A percentile compares a stretch with the other conserved stretches of the same genome.
phyloP scores from a whole-genome alignment of 2,329 filamentous ascomycete genomes.

The Cyanodermella asteris region DNA sequence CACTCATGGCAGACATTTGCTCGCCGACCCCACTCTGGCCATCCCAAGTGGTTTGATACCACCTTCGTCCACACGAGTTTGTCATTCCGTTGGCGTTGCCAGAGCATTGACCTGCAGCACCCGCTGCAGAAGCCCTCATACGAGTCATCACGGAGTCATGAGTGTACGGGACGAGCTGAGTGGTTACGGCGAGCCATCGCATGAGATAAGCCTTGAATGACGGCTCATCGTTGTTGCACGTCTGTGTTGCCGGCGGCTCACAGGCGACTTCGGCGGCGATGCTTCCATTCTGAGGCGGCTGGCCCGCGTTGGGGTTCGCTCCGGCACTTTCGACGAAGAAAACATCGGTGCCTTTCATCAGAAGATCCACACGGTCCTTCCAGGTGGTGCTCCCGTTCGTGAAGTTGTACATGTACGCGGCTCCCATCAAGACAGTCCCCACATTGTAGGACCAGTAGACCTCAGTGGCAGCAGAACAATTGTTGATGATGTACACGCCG shows the following conservation, averaged over 20 bases:
- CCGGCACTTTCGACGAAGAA: too few relatives aligned
- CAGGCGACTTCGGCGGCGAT: slow-evolving; percentile 47
- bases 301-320: too few relatives aligned
- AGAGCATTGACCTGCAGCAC: slow-evolving; percentile 31
- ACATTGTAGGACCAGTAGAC: slow-evolving; percentile 47
- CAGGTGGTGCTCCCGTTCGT: slow-evolving; percentile 30
- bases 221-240: slow-evolving; percentile 48
- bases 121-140: slow-evolving; percentile 30
- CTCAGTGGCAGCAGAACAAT: slow-evolving; percentile 39
- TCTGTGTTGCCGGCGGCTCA: slow-evolving; percentile 28
- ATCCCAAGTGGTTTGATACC: slow-evolving; percentile 27
- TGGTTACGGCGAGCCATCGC: slow-evolving; percentile 36
- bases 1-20: slow-evolving; percentile 47
- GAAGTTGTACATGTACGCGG: slow-evolving; percentile 46
- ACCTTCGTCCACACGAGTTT: slow-evolving; percentile 21
- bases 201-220: slow-evolving; percentile 45
- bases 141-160: slow-evolving; percentile 27
- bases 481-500: slow-evolving; percentile 32
- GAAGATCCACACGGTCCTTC: slow-evolving; percentile 31
- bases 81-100: slow-evolving; percentile 22
- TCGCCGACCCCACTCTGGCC: slow-evolving; percentile 41
- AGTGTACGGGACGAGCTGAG: slow-evolving; percentile 36
- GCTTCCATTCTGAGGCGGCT: slow-evolving; percentile 22
- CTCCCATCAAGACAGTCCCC: slow-evolving; percentile 35
- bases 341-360: slow-evolving; percentile 27